Evolutionary conservation across 805 yeast species (phyloP), one percentile per base, ranked within the genome.

Genomic region (Candida oleophila): DNA sequence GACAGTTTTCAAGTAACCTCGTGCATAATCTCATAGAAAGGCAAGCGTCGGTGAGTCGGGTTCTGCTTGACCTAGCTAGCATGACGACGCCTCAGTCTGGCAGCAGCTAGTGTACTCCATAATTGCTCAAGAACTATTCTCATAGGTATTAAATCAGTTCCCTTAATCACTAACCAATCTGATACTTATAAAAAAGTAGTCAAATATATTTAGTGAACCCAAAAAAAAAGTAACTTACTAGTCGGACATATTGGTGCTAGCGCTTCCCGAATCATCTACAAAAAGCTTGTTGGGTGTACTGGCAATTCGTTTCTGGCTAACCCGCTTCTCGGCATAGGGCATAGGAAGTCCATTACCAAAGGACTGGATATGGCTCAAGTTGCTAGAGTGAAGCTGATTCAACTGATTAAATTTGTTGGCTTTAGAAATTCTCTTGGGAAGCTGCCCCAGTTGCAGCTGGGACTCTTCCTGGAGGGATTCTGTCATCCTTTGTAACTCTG

Each of bases 371-470:
- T 46, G 59, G 36, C 36, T 46, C 55, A 56, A 52, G 35, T 49
- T 55, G 14, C 50, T 45, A 2, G 55, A 38, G 45, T 62, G 67
- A 35, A 64, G 49, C 30, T 55, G 57, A n/a, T 57, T 61, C 9
- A 61, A 53, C 28, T 58, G 60, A 15, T 51, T 38, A 4, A 59
- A 38, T 35, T 45, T 38, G 35, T 41, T 16, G 18, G 16, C 28
- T 21, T 47, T 44, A 3, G 50, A 35, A 2, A 37, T 14, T 16
- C 42, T 46, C 14, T 15, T 12, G 30, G 44, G 15, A 7, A 38
- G 19, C 5, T 25, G 30, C 30, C 5, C 30, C 30, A 25, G 30
- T 25, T 25, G 30, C 30, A 25, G 30, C 33, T 50, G 38, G 55
- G 45, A 11, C 22, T 36, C 25, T 48, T 28, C 43, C 21, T 15